Base-by-base conservation (phyloP, 257 asterid species). In the Lycium ferocissimum region DNA sequence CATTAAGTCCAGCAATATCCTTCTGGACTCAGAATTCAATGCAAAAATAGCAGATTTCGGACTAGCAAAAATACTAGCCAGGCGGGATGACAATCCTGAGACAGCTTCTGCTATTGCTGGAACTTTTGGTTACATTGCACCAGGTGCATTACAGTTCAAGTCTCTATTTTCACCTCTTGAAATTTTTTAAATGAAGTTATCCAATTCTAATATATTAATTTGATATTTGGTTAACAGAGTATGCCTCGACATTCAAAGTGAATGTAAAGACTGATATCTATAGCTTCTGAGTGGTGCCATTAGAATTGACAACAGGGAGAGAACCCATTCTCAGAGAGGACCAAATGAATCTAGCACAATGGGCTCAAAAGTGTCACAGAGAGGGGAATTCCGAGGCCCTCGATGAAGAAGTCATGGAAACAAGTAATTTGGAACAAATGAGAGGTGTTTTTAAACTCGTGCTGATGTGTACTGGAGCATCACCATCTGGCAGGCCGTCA, bases 21-120 rank as follows among this genome's bases (percentile, higher is more conserved):
- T 93, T 83, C 57, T 93, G 86, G 95, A 93, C 85, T 83, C 92
- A 1, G 88, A 88, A 45, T 89, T 91, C 87, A 87, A 80, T 12
- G 91, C 95, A n/a, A 91, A 89, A 79, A 88, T 93, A 9, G 95
- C 95, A 4, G 97, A 93, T 85, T 93, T 93, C 49, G 95, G 95
- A 3, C 86, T 93, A 11, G 91, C 97, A n/a, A 93, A 92, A 87
- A 79, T 90, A 84, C 83, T 93, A 13, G 70, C 66, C 81, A 81
- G 17, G 63, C 87, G 80, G 84, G 83, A 78, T 5, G 93, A 90
- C 49, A 90, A 84, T 65, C 89, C 91, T 1, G 87, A 89, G 47
- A 90, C 89, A 20, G 91, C 91, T 84, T 92, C 94, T 10, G 87
- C 87, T 8, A 86, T 93, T 56, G 93, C 94, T 12, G 97, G 97